These are phyloP conservation scores for Trifolium pratense DNA, from an alignment of 306 rosid species.

Conservation along the genomic window DNA sequence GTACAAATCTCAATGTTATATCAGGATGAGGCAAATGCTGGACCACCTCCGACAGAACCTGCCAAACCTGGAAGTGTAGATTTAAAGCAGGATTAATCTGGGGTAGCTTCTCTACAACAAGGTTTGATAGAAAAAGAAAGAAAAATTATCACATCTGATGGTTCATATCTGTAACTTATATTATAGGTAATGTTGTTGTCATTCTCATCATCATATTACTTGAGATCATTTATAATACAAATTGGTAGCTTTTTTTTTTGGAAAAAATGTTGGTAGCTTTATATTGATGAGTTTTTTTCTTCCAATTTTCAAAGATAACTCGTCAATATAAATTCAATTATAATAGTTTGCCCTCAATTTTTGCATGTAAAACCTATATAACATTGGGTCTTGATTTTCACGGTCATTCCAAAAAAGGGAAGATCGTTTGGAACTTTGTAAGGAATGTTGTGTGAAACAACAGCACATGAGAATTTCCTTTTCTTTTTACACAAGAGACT, in stretches of 20 bases:
- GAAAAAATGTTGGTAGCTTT: too few species aligned
- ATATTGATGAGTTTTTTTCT: too few species aligned
- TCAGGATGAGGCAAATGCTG: conserved; percentile 59
- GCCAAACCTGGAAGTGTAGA: conserved; percentile 45
- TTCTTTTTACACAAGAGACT: not conserved
- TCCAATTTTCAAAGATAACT: conserved; percentile 1
- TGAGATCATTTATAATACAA: not conserved
- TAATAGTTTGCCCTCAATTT: not conserved
- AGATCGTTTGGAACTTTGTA: not conserved
- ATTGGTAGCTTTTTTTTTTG: conserved; percentile 15
- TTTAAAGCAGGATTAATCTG: conserved; percentile 62
- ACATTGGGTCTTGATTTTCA: not conserved
- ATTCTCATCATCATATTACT: not conserved
- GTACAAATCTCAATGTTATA: conserved; percentile 36
- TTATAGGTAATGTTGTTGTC: not conserved
- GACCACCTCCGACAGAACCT: conserved; percentile 44
- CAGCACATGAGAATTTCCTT: not conserved
- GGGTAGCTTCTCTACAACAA: conserved; percentile 11
- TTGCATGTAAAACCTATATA: not conserved
- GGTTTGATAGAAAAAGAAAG: conserved; percentile 13
- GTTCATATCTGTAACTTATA: conserved; percentile 16
- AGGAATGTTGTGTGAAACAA: not conserved
- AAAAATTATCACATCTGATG: not conserved
- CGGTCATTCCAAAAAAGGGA: not conserved
- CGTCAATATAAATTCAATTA: not conserved